Conservation (phyloP, 176 grass and related monocot species). For the Avena insularis region DNA sequence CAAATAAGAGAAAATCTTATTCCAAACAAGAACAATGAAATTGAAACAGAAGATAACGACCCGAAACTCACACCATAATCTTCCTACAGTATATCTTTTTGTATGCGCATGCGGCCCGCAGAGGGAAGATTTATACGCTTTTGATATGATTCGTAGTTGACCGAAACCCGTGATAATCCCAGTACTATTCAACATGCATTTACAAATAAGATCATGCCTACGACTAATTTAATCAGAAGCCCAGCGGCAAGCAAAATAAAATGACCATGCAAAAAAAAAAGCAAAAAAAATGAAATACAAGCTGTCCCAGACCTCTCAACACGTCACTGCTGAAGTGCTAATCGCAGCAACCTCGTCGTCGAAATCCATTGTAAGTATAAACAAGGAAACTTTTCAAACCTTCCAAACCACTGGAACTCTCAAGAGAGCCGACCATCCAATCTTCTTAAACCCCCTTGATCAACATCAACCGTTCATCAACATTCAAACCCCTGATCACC, state of each 20-base stretch:
- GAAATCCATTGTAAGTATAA: not conserved
- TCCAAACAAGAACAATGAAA: not conserved
- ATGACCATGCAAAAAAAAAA: not conserved
- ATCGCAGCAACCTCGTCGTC: slow-evolving; percentile 38
- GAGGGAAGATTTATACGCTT: not conserved
- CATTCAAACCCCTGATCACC: slow-evolving; percentile 19
- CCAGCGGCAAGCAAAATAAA: slow-evolving; percentile 31
- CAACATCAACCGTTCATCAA: slow-evolving; percentile 3
- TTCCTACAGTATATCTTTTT: not conserved
- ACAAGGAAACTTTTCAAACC: slow-evolving; percentile 48
- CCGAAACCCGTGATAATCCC: too few relatives aligned
- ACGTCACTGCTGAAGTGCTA: slow-evolving; percentile 55
- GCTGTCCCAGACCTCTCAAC: slow-evolving; percentile 24
- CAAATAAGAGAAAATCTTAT: not conserved
- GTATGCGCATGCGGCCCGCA: not conserved
- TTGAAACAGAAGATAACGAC: not conserved
- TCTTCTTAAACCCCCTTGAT: slow-evolving; percentile 46
- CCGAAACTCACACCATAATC: not conserved
- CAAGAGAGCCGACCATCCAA: slow-evolving; percentile 34
- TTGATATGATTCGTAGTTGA: not conserved
- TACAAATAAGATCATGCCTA: not conserved
- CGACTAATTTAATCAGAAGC: not conserved
- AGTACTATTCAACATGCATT: not conserved
- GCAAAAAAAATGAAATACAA: not conserved
- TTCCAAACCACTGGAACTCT: slow-evolving; percentile 48